Evolutionary conservation across 1,284 basidiomycete genomes (phyloP).

Genomic region (Rhodofomes roseus): DNA sequence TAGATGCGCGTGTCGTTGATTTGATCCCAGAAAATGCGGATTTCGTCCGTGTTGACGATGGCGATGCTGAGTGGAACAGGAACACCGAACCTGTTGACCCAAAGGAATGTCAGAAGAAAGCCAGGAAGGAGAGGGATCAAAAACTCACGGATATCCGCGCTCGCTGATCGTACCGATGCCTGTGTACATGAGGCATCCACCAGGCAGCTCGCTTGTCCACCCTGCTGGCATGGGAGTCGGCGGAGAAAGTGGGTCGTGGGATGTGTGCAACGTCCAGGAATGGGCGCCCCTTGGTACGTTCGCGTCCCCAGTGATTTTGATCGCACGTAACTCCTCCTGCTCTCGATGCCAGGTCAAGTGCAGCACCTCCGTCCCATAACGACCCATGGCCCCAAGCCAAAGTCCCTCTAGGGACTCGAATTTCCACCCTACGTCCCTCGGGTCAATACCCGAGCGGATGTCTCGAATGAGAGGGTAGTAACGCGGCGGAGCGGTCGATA

Average conservation of each 20-base stretch:
- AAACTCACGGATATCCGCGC: slow-evolving; percentile 18
- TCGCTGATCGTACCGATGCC: slow-evolving; percentile 15
- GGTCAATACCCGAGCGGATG: slow-evolving; percentile 8
- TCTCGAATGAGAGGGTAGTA: slow-evolving; percentile 19
- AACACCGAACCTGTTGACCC: not conserved
- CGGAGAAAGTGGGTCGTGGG: not conserved
- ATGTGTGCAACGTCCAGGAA: slow-evolving; percentile 15
- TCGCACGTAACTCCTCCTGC: slow-evolving; percentile 13
- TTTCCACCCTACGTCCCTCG: slow-evolving; percentile 6
- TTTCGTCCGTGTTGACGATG: slow-evolving; percentile 1
- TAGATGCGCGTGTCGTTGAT: slow-evolving; percentile 4
- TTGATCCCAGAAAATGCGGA: slow-evolving; percentile 10
- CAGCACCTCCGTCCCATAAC: slow-evolving; percentile 19
- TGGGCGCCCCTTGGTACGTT: slow-evolving; percentile 26
- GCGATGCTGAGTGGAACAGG: not conserved
- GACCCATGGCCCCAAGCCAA: slow-evolving; percentile 20
- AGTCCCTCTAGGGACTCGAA: slow-evolving; percentile 14
- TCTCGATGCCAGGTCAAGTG: slow-evolving; percentile 12
- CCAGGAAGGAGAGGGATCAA: not conserved
- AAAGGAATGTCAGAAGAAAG: not conserved
- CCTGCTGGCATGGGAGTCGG: not conserved
- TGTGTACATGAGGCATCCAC: slow-evolving; percentile 4
- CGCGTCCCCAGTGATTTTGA: slow-evolving; percentile 27
- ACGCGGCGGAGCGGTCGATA: slow-evolving; percentile 13
- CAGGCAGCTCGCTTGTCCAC: not conserved